Percentiles rank a stretch among this genome's conserved stretches.
These are phyloP conservation scores for Xylariales sp. DNA, from an alignment of 2,329 filamentous ascomycete genomes.

Conservation along the genomic window DNA sequence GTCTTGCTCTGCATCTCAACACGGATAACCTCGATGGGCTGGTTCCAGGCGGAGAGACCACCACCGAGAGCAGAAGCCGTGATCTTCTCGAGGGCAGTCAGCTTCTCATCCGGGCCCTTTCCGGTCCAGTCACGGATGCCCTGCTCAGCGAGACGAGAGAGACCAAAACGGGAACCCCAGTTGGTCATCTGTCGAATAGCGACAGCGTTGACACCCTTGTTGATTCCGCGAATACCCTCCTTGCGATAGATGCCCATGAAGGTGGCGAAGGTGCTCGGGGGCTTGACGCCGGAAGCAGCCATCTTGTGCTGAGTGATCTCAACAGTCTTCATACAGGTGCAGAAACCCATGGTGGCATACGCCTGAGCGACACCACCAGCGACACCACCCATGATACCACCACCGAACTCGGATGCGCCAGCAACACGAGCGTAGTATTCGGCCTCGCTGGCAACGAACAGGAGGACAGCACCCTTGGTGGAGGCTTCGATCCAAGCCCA, in stretches of 20 bases:
- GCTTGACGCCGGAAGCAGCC: conserved; percentile 75
- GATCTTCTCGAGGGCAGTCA: conserved; percentile 82
- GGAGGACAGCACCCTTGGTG: conserved; percentile 96
- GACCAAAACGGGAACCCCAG: conserved; percentile 95
- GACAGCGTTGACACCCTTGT: conserved; percentile 97
- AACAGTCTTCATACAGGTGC: conserved; percentile 99
- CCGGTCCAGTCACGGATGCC: conserved; percentile 74
- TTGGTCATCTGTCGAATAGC: conserved; percentile 99
- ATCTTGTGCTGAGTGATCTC: conserved; percentile 99
- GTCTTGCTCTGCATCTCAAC: conserved; percentile 99
- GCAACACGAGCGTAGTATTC: conserved; percentile 86
- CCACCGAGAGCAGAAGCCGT: conserved; percentile 81
- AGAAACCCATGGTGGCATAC: conserved; percentile 99
- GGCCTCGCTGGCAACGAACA: conserved; percentile 98
- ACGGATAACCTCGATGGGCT: conserved; percentile 98
- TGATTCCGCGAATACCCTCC: conserved; percentile 93
- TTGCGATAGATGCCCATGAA: conserved; percentile 96
- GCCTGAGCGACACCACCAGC: conserved; percentile 93
- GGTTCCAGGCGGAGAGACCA: conserved; percentile 96
- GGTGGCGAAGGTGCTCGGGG: conserved; percentile 85
- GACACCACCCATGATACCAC: conserved; percentile 89
- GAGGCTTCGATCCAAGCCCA: conserved; percentile 99
- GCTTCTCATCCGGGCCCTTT: conserved; percentile 77
- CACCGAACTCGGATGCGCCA: conserved; percentile 81
- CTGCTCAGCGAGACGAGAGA: conserved; percentile 85